Base-by-base conservation (phyloP, 108 stramenopile genomes). In the Fragilariopsis cylindrus region DNA sequence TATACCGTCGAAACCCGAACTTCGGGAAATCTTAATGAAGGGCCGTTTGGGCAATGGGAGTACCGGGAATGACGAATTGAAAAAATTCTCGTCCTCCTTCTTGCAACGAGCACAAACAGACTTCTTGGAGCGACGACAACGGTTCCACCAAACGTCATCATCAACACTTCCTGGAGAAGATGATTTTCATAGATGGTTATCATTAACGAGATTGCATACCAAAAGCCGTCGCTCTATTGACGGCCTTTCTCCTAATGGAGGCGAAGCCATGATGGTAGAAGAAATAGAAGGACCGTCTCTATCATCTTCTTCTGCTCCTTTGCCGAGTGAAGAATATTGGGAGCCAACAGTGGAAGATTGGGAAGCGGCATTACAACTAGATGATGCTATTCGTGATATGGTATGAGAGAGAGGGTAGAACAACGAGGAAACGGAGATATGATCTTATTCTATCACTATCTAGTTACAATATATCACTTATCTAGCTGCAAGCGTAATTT, bases 161-260 rank as follows among this genome's bases (percentile, higher is more conserved):
- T 46, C 48, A 16, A 2, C 13, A n/a, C 42, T 69, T 18, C 72
- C 73, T n/a, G 74, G 62, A 16, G 88, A 88, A 70, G 73, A 74
- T 9, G 83, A 83, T 48, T 86, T 89, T 73, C 88, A 89, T 70
- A 83, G 85, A 7, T 89, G 88, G 88, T 73, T 89, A 43, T 82
- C 75, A 8, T 30, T 84, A 57, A 86, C 88, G 40, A 48, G 81
- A 46, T 58, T 89, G 11, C 70, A 76, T 44, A 84, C 88, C 4
- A 60, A 81, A 30, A 74, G 74, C 41, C 73, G 82, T 11, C 41
- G 48, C 43, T 64, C 58, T 13, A 43, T 41, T 53, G 44, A 7
- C 54, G 80, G 45, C 7, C 0, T 7, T 30, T 5, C 43, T 12
- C 8, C n/a, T 44, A 11, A 57, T 18, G 18, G 21, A 18, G 21